Base-by-base conservation (phyloP, 2,329 filamentous ascomycete species). In the Coniochaeta hoffmannii region DNA sequence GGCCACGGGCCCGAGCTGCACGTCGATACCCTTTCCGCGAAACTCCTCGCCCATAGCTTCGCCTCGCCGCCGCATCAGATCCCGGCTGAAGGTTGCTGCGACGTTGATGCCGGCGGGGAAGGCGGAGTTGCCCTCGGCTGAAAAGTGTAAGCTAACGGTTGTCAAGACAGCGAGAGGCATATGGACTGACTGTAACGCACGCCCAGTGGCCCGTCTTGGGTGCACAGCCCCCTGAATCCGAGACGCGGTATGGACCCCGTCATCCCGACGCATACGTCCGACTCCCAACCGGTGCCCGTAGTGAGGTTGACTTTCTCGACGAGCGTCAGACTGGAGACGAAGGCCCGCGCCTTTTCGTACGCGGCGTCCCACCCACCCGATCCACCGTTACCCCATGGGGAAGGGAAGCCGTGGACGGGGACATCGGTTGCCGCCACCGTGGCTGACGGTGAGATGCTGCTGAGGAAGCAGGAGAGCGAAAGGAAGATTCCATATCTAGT, bases 291-390 rank as follows among this genome's bases (percentile, higher is more conserved):
- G 52, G 82, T 80, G 61, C 87, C 87, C 6, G 86, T 90, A 4
- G 87, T 90, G 58, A 91, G 68, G 66, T 90, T 90, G 65, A 90
- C 85, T 69, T 90, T 90, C 69, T 90, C 87, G 5, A 81, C 71
- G 53, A 90, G 71, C 2, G 87, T 89, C 65, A 91, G 73, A 61
- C 84, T 76, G 31, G 78, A 77, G 19, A 90, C 86, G 58, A 90
- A 87, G 8, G 78, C 78, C 44, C 79, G 76, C 1, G 87, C 87
- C 64, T 83, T 84, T 12, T 72, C 70, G 64, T 88, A 86, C 12
- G 87, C 85, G 17, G 76, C 76, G 7, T 75, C 76, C 86, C 87
- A 89, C 34, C 63, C 66, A 28, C n/a, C 41, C 0, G 52, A 8
- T 4, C 36, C 55, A 22, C 55, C 41, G 19, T 32, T 30, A 15